phyloP scores from a whole-genome alignment of 306 rosid species.

The Cyclanthera cordifolia region DNA sequence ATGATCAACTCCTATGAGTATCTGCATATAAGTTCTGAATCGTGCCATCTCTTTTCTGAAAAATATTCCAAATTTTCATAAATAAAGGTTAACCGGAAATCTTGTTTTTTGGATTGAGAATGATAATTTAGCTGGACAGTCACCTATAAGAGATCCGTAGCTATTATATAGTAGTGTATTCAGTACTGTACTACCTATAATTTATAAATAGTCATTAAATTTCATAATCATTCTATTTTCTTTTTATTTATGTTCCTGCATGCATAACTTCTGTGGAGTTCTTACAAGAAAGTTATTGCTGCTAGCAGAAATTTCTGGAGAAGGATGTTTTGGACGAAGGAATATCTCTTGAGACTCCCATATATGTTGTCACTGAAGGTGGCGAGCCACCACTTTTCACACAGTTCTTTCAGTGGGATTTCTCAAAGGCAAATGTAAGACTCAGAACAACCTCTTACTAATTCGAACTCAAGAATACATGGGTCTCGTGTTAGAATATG shows the following conservation, averaged over 20 bases:
- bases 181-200: background rate
- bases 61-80: background rate
- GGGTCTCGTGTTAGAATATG: slow-evolving; percentile 1
- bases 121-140: background rate
- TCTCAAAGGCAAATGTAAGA: slow-evolving; percentile 57
- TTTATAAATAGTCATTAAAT: background rate
- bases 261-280: slow-evolving; percentile 40
- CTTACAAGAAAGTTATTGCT: slow-evolving; percentile 9
- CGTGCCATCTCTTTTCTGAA: background rate
- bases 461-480: background rate
- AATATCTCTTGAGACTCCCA: slow-evolving; percentile 46
- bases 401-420: slow-evolving; percentile 74
- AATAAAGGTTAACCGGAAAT: background rate
- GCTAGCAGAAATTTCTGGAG: slow-evolving; percentile 74
- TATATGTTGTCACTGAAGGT: slow-evolving; percentile 70
- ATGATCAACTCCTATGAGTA: background rate
- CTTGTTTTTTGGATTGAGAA: background rate
- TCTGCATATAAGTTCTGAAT: background rate
- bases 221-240: slow-evolving; percentile 2
- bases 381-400: slow-evolving; percentile 77
- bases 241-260: slow-evolving; percentile 13
- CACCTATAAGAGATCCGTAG: background rate
- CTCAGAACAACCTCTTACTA: slow-evolving; percentile 14
- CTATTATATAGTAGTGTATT: background rate
- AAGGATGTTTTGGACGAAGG: slow-evolving; percentile 56